Conservation (phyloP, 2,329 filamentous ascomycete species). For the Colletotrichum paranaense region DNA sequence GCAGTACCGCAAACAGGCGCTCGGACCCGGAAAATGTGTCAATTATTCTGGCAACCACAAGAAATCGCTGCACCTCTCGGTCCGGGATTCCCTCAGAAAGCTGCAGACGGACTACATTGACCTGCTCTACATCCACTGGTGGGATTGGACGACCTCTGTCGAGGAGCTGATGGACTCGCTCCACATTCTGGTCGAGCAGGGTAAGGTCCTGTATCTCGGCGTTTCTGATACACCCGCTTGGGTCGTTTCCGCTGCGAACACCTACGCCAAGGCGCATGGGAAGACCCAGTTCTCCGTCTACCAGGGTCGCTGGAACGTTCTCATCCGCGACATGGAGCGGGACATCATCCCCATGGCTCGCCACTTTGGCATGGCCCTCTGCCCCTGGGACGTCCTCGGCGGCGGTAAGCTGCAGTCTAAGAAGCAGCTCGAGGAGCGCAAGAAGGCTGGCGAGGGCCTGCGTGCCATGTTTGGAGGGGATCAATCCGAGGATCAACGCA, state of each 20-base stretch:
- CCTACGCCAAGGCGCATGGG: constrained; percentile 48
- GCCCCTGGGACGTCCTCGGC: constrained; percentile 70
- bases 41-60: constrained; percentile 58
- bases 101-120: constrained; percentile 58
- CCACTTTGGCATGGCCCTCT: constrained; percentile 60
- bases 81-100: constrained; percentile 56
- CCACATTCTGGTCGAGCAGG: constrained; percentile 52
- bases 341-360: constrained; percentile 56
- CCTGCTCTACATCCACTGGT: constrained; percentile 57
- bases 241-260: constrained; percentile 52
- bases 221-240: constrained; percentile 53
- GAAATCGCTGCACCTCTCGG: constrained; percentile 53
- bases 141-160: constrained; percentile 55
- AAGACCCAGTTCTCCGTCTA: constrained; percentile 52
- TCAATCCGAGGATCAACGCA: constrained; percentile 60
- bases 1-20: constrained; percentile 52
- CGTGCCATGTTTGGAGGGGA: constrained; percentile 42
- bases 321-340: constrained; percentile 50
- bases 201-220: constrained; percentile 55
- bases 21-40: constrained; percentile 47
- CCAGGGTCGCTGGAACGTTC: constrained; percentile 52
- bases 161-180: constrained; percentile 56
- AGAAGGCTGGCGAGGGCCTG: constrained; percentile 51
- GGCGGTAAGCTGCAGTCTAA: constrained; percentile 61
- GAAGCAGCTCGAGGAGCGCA: constrained; percentile 45